Evolutionary conservation across 225 moss, liverwort and hornwort genomes (phyloP).

Genomic region (Pseudisothecium myosuroides): DNA sequence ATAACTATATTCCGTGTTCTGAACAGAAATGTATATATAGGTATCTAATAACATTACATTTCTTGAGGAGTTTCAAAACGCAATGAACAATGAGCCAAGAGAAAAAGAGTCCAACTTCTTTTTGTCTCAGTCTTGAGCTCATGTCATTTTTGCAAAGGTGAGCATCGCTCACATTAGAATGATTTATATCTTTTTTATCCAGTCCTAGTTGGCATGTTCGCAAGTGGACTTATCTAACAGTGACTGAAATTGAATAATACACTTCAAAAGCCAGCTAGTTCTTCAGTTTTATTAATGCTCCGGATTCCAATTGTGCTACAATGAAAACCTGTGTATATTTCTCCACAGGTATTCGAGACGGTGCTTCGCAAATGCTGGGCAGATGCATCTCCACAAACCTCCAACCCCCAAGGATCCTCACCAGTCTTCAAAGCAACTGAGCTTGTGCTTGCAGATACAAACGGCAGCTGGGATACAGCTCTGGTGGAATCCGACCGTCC

Average conservation of each 20-base stretch:
- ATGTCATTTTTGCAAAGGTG: not conserved
- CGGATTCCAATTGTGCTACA: not conserved
- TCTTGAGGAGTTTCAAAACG: not conserved
- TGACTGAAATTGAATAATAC: not conserved
- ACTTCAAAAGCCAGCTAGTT: not conserved
- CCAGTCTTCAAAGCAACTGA: conserved; percentile 56
- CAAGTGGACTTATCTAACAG: not conserved
- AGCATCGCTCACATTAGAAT: not conserved
- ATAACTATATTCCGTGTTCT: not conserved
- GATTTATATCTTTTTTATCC: not conserved
- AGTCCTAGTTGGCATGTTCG: not conserved
- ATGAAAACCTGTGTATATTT: not conserved
- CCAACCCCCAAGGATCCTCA: not conserved
- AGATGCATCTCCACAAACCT: not conserved
- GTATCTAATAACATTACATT: not conserved
- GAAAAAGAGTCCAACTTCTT: not conserved
- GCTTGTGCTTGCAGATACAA: conserved; percentile 41
- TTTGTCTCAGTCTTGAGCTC: not conserved
- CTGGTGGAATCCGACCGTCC: conserved; percentile 51
- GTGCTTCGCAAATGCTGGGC: conserved; percentile 57
- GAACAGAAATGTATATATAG: not conserved
- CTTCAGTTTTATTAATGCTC: not conserved
- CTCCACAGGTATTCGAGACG: conserved; percentile 65
- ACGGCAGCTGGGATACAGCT: conserved; percentile 40
- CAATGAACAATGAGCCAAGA: not conserved